Base-by-base conservation (phyloP, 2,329 filamentous ascomycete species). In the Cladosporium austrohemisphaericum region DNA sequence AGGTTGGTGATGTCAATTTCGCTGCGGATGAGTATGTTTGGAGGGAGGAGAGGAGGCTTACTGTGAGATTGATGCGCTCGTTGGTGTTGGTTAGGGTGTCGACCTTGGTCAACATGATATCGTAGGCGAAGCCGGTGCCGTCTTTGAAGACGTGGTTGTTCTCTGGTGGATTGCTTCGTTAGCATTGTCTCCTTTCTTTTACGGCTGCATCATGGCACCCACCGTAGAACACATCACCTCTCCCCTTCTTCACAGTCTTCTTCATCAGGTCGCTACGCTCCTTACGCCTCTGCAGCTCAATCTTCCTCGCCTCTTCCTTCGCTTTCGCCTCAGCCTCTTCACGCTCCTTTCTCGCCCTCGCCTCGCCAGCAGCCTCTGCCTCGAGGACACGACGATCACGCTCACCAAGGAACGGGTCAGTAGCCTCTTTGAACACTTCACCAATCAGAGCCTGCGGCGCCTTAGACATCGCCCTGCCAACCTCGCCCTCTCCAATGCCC, bases 111-210 rank as follows among this genome's bases (percentile, higher is more conserved):
- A 93, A 68, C 0, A 74, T 73, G 50, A 87, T 68, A 47, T 83
- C 74, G 67, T 88, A 89, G 3, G 71, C 65, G 62, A 88, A 87
- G 40, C 76, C 77, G 0, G 76, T 76, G 3, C 59, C 49, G 62
- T 93, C 87, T 14, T 66, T 68, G 65, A 85, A 89, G 52, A 86
- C 65, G 52, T 81, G 81, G 60, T 83, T 80, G n/a, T 80, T 70
- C 26, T 74, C 82, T 84, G 25, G 33, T 4, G 3, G n/a, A n/a
- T n/a, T n/a, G n/a, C 1, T 2, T 29, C 16, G 45, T 51, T 29
- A 57, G 49, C 45, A 13, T 13, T 36, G 14, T n/a, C 32, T 20
- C 13, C 33, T n/a, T 10, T 8, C 32, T 6, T 18, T 35, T 16
- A 6, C 8, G 35, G 14, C 41, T 50, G 50, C 44, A 28, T 26